Conservation (phyloP, 2,329 filamentous ascomycete species). For the Venturiaceae sp. region DNA sequence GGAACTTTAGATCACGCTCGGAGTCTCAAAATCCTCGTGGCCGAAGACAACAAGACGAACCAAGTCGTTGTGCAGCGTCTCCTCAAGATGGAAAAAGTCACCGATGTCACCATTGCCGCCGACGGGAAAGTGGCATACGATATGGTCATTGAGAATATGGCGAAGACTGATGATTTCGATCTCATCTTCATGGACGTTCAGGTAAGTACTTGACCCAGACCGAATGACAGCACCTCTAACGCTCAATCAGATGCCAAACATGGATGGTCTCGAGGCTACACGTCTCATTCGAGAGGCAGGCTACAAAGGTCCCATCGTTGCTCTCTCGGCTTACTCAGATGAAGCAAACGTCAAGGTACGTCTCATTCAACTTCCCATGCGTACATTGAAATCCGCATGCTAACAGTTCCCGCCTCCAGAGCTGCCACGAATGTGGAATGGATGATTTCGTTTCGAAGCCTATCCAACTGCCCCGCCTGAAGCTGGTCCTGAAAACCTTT, state of each 20-base stretch:
- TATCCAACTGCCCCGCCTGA: slow-evolving; percentile 74
- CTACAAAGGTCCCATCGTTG: slow-evolving; percentile 81
- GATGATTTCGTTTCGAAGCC: slow-evolving; percentile 72
- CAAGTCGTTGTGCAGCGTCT: slow-evolving; percentile 46
- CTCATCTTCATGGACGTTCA: slow-evolving; percentile 93
- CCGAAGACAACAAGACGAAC: slow-evolving; percentile 59
- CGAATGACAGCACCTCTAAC: not conserved
- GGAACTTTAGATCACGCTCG: not conserved
- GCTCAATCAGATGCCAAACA: slow-evolving; percentile 65
- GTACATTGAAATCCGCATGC: not conserved
- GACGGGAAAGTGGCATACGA: slow-evolving; percentile 72
- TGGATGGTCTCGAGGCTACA: slow-evolving; percentile 82
- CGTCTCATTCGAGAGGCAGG: slow-evolving; percentile 77
- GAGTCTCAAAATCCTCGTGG: slow-evolving; percentile 56
- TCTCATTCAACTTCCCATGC: not conserved
- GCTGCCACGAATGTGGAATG: slow-evolving; percentile 76
- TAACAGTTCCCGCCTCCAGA: slow-evolving; percentile 17
- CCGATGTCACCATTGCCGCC: slow-evolving; percentile 80
- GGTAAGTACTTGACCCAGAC: slow-evolving; percentile 13
- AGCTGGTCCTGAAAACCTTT: slow-evolving; percentile 72
- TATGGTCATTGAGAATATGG: slow-evolving; percentile 73
- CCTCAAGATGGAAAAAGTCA: slow-evolving; percentile 69
- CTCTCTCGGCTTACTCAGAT: slow-evolving; percentile 81
- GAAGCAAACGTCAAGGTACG: slow-evolving; percentile 82
- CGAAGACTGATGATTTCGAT: slow-evolving; percentile 62